These are phyloP conservation scores for Zelonia costaricensis DNA, from an alignment of 208 protist genomes.

Conservation along the genomic window DNA sequence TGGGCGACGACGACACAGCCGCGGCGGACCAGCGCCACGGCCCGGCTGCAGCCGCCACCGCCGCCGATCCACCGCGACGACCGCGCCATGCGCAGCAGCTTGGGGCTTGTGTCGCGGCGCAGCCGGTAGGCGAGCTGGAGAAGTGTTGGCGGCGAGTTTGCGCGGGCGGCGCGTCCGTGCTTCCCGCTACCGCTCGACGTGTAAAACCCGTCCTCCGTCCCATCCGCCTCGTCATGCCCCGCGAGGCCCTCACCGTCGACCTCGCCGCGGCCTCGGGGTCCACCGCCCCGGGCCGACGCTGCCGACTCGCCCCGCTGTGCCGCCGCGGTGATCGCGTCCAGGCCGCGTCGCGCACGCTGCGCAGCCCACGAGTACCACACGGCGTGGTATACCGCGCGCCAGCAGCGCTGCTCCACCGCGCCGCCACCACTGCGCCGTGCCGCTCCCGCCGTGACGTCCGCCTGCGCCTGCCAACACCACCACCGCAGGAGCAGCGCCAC, in stretches of 20 bases:
- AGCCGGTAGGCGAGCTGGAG: neutral
- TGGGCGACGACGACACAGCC: neutral
- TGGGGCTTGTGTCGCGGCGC: neutral
- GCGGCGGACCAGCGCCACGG: no score
- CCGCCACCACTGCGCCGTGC: neutral
- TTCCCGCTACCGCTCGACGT: no score
- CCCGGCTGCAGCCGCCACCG: no score
- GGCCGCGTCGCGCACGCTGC: neutral
- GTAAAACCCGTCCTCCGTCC: no score
- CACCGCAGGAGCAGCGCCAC: slow-evolving; percentile 26
- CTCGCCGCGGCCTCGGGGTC: no score
- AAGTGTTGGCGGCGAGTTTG: neutral
- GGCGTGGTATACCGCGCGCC: slow-evolving; percentile 2
- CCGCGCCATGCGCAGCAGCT: neutral
- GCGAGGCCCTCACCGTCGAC: no score
- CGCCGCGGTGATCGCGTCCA: neutral
- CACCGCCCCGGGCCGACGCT: no score
- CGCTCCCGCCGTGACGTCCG: neutral
- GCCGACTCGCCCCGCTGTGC: neutral
- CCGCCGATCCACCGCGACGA: no score
- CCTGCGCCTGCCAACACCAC: slow-evolving; percentile 16
- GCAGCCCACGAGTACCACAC: slow-evolving; percentile 10
- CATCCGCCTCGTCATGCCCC: no score
- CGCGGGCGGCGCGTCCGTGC: no score
- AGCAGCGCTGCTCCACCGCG: slow-evolving; percentile 11